Conservation (phyloP, 495 filamentous ascomycete genomes). For the Penicillium goetzii region DNA sequence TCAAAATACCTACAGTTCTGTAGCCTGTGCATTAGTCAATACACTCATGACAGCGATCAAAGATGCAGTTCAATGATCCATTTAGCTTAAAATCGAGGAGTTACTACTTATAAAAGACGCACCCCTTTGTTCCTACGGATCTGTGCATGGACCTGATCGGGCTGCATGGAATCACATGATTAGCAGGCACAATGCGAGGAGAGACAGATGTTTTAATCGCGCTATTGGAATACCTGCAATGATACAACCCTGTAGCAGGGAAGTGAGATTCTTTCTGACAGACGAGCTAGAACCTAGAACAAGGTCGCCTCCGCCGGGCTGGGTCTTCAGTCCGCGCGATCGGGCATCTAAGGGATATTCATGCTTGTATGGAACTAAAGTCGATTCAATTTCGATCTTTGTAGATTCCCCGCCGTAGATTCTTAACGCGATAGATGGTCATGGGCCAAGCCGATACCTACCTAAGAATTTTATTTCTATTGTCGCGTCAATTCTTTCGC, state of each 20-base stretch:
- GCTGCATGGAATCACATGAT: slow-evolving; percentile 5
- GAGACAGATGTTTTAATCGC: neutral
- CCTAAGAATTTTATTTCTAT: no score
- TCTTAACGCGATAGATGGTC: no score
- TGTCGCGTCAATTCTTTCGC: no score
- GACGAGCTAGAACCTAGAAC: neutral
- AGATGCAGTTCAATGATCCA: neutral
- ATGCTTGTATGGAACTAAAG: no score
- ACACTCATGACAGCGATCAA: slow-evolving; percentile 2
- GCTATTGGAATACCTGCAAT: neutral
- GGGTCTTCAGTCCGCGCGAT: neutral
- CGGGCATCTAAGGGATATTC: no score
- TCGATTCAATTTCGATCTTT: no score
- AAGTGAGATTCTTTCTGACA: neutral
- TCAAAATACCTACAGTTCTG: slow-evolving; percentile 12
- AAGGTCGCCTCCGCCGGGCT: neutral
- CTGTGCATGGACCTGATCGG: neutral
- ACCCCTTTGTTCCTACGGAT: neutral
- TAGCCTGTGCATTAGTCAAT: slow-evolving; percentile 8
- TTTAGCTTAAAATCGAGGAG: neutral
- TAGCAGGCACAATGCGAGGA: neutral
- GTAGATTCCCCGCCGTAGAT: no score
- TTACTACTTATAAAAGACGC: neutral
- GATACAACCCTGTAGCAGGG: neutral
- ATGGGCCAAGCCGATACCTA: no score